phyloP scores from a whole-genome alignment of 768 basidiomycete genomes.

The Amanita fuliginea region DNA sequence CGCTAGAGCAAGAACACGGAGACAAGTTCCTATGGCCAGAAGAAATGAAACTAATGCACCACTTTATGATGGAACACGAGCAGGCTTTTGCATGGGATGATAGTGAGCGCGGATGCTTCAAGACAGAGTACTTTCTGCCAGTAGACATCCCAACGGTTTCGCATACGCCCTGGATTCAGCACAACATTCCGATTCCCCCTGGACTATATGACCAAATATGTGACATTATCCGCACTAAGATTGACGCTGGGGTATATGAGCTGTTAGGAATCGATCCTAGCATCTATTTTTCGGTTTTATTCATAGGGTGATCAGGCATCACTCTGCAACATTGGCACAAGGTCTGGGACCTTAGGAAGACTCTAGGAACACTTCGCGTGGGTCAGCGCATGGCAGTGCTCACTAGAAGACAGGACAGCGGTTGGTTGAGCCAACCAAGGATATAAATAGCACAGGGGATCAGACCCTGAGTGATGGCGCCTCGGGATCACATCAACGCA shows the following conservation, averaged over 20 bases:
- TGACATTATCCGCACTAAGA: too few species aligned
- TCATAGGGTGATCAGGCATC: too few species aligned
- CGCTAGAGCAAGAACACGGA: slow-evolving; percentile 13
- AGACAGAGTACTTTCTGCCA: slow-evolving; percentile 21
- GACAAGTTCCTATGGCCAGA: slow-evolving; percentile 11
- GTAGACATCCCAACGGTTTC: slow-evolving; percentile 20
- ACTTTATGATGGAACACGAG: slow-evolving; percentile 10
- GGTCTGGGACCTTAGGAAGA: slow-evolving; percentile 28
- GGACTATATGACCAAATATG: slow-evolving; percentile 20
- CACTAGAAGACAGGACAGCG: too few species aligned
- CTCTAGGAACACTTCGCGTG: too few species aligned
- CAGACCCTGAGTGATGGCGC: too few species aligned
- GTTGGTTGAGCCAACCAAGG: too few species aligned
- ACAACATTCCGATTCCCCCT: slow-evolving; percentile 21
- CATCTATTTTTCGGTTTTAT: too few species aligned
- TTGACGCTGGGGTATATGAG: too few species aligned
- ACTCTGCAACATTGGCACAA: slow-evolving; percentile 25
- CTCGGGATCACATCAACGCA: too few species aligned
- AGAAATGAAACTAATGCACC: slow-evolving; percentile 15
- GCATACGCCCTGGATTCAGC: slow-evolving; percentile 20
- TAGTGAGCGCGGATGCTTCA: slow-evolving; percentile 21
- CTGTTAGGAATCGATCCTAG: too few species aligned
- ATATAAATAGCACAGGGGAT: too few species aligned
- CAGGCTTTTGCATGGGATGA: slow-evolving; percentile 28
- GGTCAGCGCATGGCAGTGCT: too few species aligned